Conservation (phyloP, 257 asterid genomes). For the Osmanthus fragrans region DNA sequence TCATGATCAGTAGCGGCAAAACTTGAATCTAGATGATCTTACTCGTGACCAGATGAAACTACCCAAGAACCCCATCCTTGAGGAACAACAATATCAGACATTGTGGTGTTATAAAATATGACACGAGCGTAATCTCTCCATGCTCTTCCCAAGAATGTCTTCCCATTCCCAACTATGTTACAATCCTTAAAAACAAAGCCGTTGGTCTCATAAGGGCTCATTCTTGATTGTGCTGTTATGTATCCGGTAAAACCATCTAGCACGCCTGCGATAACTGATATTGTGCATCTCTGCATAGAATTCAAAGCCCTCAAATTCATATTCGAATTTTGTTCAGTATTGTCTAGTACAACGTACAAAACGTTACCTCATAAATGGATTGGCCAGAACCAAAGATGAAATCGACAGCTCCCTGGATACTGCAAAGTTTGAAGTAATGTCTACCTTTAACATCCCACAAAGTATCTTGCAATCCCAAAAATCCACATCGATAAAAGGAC, state of each 20-base stretch:
- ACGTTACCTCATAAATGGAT: slow-evolving; percentile 68
- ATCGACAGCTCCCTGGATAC: slow-evolving; percentile 69
- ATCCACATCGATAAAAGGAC: slow-evolving; percentile 49
- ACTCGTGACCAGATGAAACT: slow-evolving; percentile 37
- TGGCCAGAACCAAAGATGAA: slow-evolving; percentile 80
- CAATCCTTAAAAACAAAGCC: slow-evolving; percentile 53
- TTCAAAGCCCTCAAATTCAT: not conserved
- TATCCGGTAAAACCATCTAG: slow-evolving; percentile 47
- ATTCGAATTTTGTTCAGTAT: too few species aligned
- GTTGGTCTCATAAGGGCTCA: slow-evolving; percentile 14
- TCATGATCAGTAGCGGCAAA: not conserved
- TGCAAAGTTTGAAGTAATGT: slow-evolving; percentile 59
- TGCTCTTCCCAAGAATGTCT: slow-evolving; percentile 53
- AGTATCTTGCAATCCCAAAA: slow-evolving; percentile 69
- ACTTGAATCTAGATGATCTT: slow-evolving; percentile 20
- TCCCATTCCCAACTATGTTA: slow-evolving; percentile 37
- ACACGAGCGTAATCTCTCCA: slow-evolving; percentile 78
- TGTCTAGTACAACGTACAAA: not conserved
- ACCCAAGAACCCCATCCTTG: slow-evolving; percentile 63
- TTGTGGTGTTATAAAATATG: slow-evolving; percentile 41
- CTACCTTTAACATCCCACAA: slow-evolving; percentile 72
- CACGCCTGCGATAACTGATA: slow-evolving; percentile 43
- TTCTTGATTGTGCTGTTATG: slow-evolving; percentile 71
- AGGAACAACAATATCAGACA: slow-evolving; percentile 50
- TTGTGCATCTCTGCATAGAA: slow-evolving; percentile 43